These are phyloP conservation scores for Parasarocladium wereldwijsianum DNA, from an alignment of 2,329 filamentous ascomycete species.

Conservation along the genomic window DNA sequence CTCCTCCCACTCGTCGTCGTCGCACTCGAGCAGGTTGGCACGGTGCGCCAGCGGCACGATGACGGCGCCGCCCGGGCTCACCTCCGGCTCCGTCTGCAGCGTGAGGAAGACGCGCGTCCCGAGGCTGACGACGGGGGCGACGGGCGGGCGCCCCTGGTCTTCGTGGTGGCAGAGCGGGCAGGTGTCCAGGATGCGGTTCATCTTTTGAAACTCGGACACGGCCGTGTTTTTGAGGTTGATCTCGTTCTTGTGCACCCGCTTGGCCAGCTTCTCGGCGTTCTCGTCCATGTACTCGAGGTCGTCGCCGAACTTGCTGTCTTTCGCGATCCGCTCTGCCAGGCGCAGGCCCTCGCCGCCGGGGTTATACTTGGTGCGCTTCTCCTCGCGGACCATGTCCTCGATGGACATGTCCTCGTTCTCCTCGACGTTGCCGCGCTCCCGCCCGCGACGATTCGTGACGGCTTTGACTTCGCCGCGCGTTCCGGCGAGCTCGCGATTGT, in stretches of 20 bases:
- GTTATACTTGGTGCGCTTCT: slow-evolving; percentile 68
- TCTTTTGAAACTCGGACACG: slow-evolving; percentile 77
- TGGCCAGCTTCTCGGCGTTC: slow-evolving; percentile 80
- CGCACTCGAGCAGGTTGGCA: slow-evolving; percentile 86
- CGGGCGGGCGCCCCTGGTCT: slow-evolving; percentile 55
- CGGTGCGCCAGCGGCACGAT: slow-evolving; percentile 83
- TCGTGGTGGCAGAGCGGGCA: slow-evolving; percentile 92
- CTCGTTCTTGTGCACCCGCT: slow-evolving; percentile 75
- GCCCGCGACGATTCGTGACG: slow-evolving; percentile 66
- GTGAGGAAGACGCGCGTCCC: slow-evolving; percentile 80
- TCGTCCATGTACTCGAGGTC: slow-evolving; percentile 97
- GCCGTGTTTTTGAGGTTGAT: slow-evolving; percentile 77
- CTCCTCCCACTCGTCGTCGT: slow-evolving; percentile 99
- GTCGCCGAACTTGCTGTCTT: slow-evolving; percentile 80
- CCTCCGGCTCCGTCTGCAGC: slow-evolving; percentile 75
- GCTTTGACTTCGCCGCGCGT: slow-evolving; percentile 57
- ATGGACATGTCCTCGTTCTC: slow-evolving; percentile 94
- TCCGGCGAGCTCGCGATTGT: slow-evolving; percentile 78
- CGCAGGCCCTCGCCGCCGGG: slow-evolving; percentile 66
- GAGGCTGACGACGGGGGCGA: slow-evolving; percentile 75
- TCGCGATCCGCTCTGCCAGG: slow-evolving; percentile 84
- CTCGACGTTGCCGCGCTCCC: slow-evolving; percentile 69
- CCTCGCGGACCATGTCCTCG: slow-evolving; percentile 93
- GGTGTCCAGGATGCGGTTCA: slow-evolving; percentile 70
- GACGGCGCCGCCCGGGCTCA: slow-evolving; percentile 68